Evolutionary conservation across 1,284 basidiomycete species (phyloP).

Genomic region (Rhodotorula sp.): DNA sequence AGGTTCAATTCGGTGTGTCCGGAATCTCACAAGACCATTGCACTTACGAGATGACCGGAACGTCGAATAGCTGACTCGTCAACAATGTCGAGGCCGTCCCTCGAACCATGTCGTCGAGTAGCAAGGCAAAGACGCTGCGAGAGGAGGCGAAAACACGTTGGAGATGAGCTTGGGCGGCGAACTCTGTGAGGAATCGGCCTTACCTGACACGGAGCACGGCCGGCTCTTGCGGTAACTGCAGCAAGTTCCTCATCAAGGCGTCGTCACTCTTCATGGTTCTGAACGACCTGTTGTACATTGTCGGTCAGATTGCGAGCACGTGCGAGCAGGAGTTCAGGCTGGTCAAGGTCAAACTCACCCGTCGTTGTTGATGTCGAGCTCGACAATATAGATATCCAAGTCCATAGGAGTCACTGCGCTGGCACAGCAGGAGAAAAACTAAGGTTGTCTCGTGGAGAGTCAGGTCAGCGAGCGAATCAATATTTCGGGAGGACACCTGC

Average conservation of each 20-base stretch:
- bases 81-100: conserved; percentile 14
- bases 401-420: conserved; percentile 18
- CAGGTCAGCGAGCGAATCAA: too few relatives aligned
- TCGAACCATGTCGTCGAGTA: conserved; percentile 20
- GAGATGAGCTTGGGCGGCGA: neutral
- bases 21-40: neutral
- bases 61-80: conserved; percentile 27
- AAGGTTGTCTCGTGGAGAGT: neutral
- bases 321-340: accelerated
- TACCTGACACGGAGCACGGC: conserved; percentile 17
- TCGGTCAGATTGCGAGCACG: neutral
- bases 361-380: conserved; percentile 33
- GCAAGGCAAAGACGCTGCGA: conserved; percentile 10
- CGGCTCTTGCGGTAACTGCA: conserved; percentile 30
- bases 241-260: conserved; percentile 23
- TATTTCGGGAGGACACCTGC: neutral
- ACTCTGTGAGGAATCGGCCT: neutral
- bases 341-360: conserved; percentile 2
- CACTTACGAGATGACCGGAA: conserved; percentile 27
- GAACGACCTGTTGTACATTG: neutral
- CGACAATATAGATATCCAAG: conserved; percentile 33
- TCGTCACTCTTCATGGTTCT: conserved; percentile 26
- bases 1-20: too few relatives aligned
- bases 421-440: conserved; percentile 34
- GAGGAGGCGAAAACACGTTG: neutral